phyloP scores from a whole-genome alignment of 345 rosid genomes.

The Salix exigua region DNA sequence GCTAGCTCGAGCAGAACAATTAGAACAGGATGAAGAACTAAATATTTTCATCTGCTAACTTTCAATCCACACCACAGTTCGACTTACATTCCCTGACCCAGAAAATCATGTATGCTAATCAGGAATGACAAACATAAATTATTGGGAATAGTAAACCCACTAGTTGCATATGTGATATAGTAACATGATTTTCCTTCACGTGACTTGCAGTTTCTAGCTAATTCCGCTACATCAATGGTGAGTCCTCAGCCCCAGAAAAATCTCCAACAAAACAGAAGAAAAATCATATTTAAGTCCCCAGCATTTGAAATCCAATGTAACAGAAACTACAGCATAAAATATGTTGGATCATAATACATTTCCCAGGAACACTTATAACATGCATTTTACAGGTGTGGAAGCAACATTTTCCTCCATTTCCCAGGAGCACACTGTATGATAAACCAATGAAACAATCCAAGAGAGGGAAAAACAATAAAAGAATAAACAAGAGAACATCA shows the following conservation, averaged over 20 bases:
- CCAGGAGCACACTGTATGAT: conserved; percentile 59
- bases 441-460: not conserved
- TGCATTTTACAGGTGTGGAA: conserved; percentile 84
- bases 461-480: not conserved
- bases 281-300: not conserved
- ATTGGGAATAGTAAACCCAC: not conserved
- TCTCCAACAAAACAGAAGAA: not conserved
- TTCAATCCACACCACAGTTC: not conserved
- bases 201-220: not conserved
- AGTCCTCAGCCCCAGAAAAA: conserved; percentile 45
- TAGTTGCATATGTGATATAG: not conserved
- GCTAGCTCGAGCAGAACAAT: not conserved
- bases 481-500: not conserved
- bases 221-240: conserved; percentile 33
- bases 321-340: not conserved
- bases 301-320: not conserved
- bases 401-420: conserved; percentile 76
- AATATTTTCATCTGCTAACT: not conserved
- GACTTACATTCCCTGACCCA: not conserved
- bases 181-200: not conserved
- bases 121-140: not conserved
- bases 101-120: not conserved
- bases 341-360: conserved; percentile 39
- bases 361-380: conserved; percentile 67
- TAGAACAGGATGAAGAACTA: not conserved